Conservation (phyloP, 208 protist genomes). For the Trypanosoma caninum region DNA sequence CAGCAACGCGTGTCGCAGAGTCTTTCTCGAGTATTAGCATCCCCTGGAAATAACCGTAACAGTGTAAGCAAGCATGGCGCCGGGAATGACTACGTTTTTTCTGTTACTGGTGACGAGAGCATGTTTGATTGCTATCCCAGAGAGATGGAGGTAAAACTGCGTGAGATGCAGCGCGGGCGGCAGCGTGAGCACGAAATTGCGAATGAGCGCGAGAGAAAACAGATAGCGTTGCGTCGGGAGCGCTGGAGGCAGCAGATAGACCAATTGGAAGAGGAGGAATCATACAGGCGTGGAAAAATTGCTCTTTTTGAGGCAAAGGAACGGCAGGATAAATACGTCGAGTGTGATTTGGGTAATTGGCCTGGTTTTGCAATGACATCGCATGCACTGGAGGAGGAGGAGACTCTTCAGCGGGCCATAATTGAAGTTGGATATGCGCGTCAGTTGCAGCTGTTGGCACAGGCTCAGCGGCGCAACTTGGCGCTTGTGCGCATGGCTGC, state of each 20-base stretch:
- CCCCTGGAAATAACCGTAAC: background rate
- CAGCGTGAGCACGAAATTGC: conserved; percentile 23
- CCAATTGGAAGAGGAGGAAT: conserved; percentile 46
- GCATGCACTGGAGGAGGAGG: conserved; percentile 40
- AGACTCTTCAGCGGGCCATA: conserved; percentile 51
- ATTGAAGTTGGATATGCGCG: conserved; percentile 61
- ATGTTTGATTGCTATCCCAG: too few relatives aligned
- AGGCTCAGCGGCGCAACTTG: conserved; percentile 45
- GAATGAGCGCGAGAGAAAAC: conserved; percentile 24
- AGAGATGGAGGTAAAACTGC: too few relatives aligned
- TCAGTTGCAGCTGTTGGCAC: conserved; percentile 53
- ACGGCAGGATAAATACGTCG: conserved; percentile 21
- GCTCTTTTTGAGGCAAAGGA: conserved; percentile 45
- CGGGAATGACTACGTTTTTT: background rate
- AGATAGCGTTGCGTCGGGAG: conserved; percentile 28
- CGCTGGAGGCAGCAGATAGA: conserved; percentile 39
- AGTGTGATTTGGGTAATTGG: conserved; percentile 8
- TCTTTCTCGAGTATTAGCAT: background rate
- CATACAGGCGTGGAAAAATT: conserved; percentile 38
- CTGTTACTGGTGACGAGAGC: conserved; percentile 17
- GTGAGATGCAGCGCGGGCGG: conserved; percentile 25
- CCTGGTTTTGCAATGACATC: conserved; percentile 7
- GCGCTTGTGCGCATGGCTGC: conserved; percentile 30
- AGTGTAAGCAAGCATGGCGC: background rate
- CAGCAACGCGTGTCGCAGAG: background rate